Evolutionary conservation across 371 early-diverging fungal genomes (phyloP).

Genomic region (Saksenaea oblongispora): DNA sequence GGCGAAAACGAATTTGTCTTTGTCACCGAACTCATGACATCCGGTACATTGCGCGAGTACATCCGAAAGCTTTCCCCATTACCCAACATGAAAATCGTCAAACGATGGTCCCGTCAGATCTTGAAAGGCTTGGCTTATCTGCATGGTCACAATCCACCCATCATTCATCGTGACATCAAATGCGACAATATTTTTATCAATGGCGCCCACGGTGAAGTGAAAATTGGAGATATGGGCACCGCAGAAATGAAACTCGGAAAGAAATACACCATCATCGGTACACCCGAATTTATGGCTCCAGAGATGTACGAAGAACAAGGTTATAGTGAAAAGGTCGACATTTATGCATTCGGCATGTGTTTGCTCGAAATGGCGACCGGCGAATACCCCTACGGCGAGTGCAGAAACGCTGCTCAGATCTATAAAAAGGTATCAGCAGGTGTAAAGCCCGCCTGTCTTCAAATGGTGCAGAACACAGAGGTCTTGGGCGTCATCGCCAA

Average conservation of each 20-base stretch:
- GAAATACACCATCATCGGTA: constrained; percentile 69
- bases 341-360: constrained; percentile 95
- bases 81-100: constrained; percentile 78
- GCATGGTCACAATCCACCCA: constrained; percentile 79
- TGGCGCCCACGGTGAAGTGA: constrained; percentile 86
- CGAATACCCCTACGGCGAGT: constrained; percentile 89
- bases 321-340: constrained; percentile 88
- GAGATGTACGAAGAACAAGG: constrained; percentile 89
- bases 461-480: constrained; percentile 70
- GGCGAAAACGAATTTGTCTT: constrained; percentile 78
- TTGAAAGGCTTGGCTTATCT: constrained; percentile 83
- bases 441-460: constrained; percentile 77
- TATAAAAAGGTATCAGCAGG: constrained; percentile 82
- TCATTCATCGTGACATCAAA: constrained; percentile 89
- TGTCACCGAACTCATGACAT: constrained; percentile 94
- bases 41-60: constrained; percentile 83
- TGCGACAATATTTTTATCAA: constrained; percentile 91
- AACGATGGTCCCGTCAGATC: constrained; percentile 81
- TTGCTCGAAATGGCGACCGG: constrained; percentile 89
- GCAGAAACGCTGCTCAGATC: constrained; percentile 85
- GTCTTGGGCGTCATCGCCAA: constrained; percentile 72
- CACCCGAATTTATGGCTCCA: constrained; percentile 93
- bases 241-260: constrained; percentile 54
- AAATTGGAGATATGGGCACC: constrained; percentile 90
- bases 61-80: constrained; percentile 70